phyloP scores from a whole-genome alignment of 1,284 basidiomycete genomes.

The Ustilago curta region DNA sequence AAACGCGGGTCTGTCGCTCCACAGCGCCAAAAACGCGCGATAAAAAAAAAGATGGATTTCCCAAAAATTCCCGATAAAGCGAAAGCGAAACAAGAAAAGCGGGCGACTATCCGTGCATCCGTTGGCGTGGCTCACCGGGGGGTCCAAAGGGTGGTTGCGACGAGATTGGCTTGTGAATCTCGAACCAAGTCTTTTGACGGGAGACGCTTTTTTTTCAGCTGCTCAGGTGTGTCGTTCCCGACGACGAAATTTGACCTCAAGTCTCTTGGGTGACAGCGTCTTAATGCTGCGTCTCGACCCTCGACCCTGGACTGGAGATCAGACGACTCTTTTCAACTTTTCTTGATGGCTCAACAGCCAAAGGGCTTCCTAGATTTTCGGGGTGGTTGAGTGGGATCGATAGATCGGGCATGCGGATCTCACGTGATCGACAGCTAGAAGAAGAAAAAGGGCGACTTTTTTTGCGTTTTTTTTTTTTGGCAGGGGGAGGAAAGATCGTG shows the following conservation, averaged over 20 bases:
- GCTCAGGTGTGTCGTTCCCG: too few species aligned
- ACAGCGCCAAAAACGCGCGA: not conserved
- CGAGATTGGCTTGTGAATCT: conserved; percentile 4
- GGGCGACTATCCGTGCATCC: conserved; percentile 4
- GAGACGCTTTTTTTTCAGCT: too few species aligned
- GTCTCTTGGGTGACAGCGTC: too few species aligned
- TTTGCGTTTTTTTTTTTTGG: not conserved
- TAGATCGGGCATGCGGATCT: conserved; percentile 4
- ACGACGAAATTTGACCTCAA: too few species aligned
- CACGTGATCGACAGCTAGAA: conserved; percentile 10
- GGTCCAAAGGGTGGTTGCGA: not conserved
- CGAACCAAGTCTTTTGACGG: too few species aligned
- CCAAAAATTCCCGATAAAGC: conserved; percentile 14
- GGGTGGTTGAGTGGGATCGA: not conserved
- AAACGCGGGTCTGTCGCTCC: too few species aligned
- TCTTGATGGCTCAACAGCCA: too few species aligned
- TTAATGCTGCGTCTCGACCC: too few species aligned
- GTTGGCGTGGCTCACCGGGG: not conserved
- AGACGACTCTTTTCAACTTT: too few species aligned
- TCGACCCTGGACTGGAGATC: too few species aligned
- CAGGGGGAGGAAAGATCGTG: not conserved
- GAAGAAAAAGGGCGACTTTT: not conserved
- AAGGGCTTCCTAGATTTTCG: too few species aligned
- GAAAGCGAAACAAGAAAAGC: not conserved
- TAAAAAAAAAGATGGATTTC: not conserved